Base-by-base conservation (phyloP, 768 basidiomycete species). In the Phylloporus sp. region DNA sequence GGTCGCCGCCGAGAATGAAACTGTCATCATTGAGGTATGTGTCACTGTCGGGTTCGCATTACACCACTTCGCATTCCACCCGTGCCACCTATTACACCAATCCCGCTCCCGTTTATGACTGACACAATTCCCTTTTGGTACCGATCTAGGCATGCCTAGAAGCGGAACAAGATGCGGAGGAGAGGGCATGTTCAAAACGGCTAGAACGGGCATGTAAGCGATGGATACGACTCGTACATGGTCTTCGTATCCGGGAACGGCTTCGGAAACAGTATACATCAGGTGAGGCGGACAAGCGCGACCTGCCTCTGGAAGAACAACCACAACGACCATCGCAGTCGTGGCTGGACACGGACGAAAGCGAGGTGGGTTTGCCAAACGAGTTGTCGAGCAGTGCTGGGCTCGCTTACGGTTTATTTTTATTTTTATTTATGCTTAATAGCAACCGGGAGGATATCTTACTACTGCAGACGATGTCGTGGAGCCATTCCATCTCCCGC, bases 161-260 rank as follows among this genome's bases (percentile, higher is more conserved):
- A 65, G 79, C 85, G 10, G 86, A 90, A 58, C 80, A 82, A 52
- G 78, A 81, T 21, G 85, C 84, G 5, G 81, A 84, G 48, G 83
- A 89, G 64, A 90, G 82, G 56, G 86, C 86, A 37, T 77, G 78
- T 20, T 71, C 70, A 9, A 94, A 91, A 67, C 78, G 76, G 47
- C 78, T 87, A 54, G 91, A 91, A 42, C 79, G 82, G 28, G 85
- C 82, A 0, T 67, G 95, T 53, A 94, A 92, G 64, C 81, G 85
- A 18, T 99, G 95, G 95, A 78, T 74, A 42, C 82, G 84, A 46
- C 78, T 99, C 33, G 75, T 99, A 21, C 86, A 89, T 24, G 96
- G 94, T 4, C 74, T 98, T 37, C 79, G 89, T 28, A 87, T 98
- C 49, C 79, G 92, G 14, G 77, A 87, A 56, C 79, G 91, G 36